Base-by-base conservation (phyloP, 1,284 basidiomycete species). In the Apiotrichum sp. region DNA sequence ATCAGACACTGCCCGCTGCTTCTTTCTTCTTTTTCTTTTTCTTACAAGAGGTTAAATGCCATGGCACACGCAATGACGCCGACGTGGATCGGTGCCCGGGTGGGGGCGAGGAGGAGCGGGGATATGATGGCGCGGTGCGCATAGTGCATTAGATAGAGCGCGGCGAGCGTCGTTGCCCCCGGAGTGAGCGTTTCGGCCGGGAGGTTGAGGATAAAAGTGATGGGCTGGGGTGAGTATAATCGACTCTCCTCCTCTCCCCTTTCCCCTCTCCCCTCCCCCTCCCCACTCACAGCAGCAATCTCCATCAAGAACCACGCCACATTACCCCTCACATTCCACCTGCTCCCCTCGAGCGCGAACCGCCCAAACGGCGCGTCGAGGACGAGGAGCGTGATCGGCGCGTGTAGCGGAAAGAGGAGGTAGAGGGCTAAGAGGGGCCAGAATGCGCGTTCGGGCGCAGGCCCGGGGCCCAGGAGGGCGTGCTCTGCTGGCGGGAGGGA, bases 301-400 rank as follows among this genome's bases (percentile, higher is more conserved):
- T 95, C 91, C 89, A 93, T 93, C 49, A 82, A 42, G 32, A 90
- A 86, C 89, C 91, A 93, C 35, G 86, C 79, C 6, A 73, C n/a
- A 55, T 78, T 78, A 9, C 78, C 79, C 62, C 48, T 80, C 6
- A 87, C 64, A 22, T 83, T 72, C 46, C 84, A 76, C 50, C 78
- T 73, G 16, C n/a, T 40, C 22, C 22, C 22, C 0, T 80, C 81
- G 44, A 45, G 43, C 0, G 83, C 69, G 68, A 93, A 93, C 0
- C 86, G 80, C 9, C 90, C 90, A 71, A 91, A 91, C 0, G 86
- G 86, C 2, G 86, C 86, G 61, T 87, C 78, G 58, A 81, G 63
- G 59, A 83, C 75, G 33, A 78, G 66, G 3, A 72, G 62, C 13
- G 72, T 72, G 9, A 77, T 36, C 4, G 77, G 78, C 8, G 69